Evolutionary conservation across 2,329 filamentous ascomycete genomes (phyloP).

Genomic region (Triangularia setosa): DNA sequence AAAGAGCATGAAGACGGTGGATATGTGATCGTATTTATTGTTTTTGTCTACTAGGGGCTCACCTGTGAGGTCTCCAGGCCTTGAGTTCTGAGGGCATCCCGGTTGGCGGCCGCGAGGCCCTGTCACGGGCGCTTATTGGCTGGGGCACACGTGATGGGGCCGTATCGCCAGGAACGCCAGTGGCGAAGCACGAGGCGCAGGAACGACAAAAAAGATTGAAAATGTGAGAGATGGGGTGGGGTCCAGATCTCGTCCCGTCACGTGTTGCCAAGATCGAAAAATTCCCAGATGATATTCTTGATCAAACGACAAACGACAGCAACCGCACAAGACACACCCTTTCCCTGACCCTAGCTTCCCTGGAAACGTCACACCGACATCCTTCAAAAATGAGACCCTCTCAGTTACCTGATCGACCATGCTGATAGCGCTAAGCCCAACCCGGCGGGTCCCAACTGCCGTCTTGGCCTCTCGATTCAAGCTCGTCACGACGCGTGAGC

Average conservation of each 20-base stretch:
- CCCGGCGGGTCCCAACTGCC: not conserved
- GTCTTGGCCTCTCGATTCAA: not conserved
- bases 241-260: not conserved
- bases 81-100: not conserved
- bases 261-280: not conserved
- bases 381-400: not conserved
- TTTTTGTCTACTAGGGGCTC: not conserved
- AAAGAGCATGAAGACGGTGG: not conserved
- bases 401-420: not conserved
- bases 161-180: not conserved
- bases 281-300: not conserved
- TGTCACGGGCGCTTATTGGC: slow-evolving; percentile 6
- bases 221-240: not conserved
- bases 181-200: slow-evolving; percentile 8
- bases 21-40: not conserved
- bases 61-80: slow-evolving; percentile 4
- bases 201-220: not conserved
- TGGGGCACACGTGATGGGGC: slow-evolving; percentile 6
- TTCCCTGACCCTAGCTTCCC: too few species aligned
- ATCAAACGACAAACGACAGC: not conserved
- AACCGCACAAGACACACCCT: not conserved
- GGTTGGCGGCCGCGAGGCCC: not conserved
- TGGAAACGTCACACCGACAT: not conserved
- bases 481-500: not conserved
- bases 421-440: not conserved